These are phyloP conservation scores for Panus rudis DNA, from an alignment of 768 basidiomycete species.

Conservation along the genomic window DNA sequence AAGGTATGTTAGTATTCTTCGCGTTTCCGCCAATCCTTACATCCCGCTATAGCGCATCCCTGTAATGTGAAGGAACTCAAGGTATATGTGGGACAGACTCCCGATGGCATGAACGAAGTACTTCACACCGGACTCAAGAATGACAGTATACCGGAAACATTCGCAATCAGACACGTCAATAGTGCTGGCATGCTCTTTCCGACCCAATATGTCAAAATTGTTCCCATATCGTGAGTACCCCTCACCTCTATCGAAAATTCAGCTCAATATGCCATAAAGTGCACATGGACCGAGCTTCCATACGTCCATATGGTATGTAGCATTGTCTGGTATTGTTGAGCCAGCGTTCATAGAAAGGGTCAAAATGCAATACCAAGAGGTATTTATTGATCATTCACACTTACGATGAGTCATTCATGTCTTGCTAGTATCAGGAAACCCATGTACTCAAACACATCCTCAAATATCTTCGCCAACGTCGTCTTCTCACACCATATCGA, in stretches of 20 bases:
- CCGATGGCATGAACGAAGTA: slow-evolving; percentile 64
- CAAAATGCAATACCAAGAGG: slow-evolving; percentile 53
- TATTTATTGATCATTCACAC: slow-evolving; percentile 18
- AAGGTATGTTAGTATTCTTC: no score
- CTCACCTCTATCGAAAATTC: background rate
- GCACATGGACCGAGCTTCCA: slow-evolving; percentile 70
- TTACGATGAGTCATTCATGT: background rate
- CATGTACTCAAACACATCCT: slow-evolving; percentile 59
- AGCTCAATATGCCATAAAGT: slow-evolving; percentile 27
- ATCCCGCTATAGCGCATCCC: slow-evolving; percentile 69
- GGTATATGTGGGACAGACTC: slow-evolving; percentile 54
- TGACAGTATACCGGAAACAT: slow-evolving; percentile 56
- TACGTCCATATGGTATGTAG: slow-evolving; percentile 72
- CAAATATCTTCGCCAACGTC: slow-evolving; percentile 72
- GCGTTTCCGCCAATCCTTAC: no score
- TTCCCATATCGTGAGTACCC: slow-evolving; percentile 60
- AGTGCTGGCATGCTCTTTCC: slow-evolving; percentile 51
- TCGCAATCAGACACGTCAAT: slow-evolving; percentile 51
- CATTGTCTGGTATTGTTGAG: slow-evolving; percentile 54
- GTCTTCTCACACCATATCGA: slow-evolving; percentile 59
- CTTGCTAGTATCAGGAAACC: slow-evolving; percentile 55
- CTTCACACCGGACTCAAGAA: slow-evolving; percentile 61
- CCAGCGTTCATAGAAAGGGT: slow-evolving; percentile 49
- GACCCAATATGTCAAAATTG: slow-evolving; percentile 64
- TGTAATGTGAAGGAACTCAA: slow-evolving; percentile 85